phyloP scores from a whole-genome alignment of 371 early-diverging fungal species.

The Mortierella sp. region DNA sequence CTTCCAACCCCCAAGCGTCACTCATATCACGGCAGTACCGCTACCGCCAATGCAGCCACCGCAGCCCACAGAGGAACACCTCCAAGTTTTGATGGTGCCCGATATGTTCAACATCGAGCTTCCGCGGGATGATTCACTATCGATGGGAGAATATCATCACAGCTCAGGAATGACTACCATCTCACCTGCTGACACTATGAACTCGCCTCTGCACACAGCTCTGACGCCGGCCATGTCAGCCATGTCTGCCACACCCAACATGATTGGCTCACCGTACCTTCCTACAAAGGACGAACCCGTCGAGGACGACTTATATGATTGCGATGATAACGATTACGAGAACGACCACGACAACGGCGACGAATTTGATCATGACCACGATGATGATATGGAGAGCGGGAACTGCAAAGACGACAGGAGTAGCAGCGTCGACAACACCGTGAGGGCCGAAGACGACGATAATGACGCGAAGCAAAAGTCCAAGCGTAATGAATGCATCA shows the following conservation, averaged over 20 bases:
- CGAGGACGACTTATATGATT: not conserved
- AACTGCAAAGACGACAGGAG: not conserved
- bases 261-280: not conserved
- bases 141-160: not conserved
- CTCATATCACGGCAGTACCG: not conserved
- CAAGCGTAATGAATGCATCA: not conserved
- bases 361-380: not conserved
- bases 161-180: not conserved
- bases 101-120: constrained; percentile 1
- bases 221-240: not conserved
- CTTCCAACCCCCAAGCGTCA: not conserved
- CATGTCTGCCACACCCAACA: not conserved
- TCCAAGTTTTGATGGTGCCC: constrained; percentile 1
- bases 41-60: not conserved
- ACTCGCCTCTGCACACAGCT: constrained; percentile 5
- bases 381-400: not conserved
- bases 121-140: constrained; percentile 2
- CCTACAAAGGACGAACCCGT: not conserved
- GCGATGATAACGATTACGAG: not conserved
- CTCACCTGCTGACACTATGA: not conserved
- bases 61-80: constrained; percentile 10
- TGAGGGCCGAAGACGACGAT: not conserved
- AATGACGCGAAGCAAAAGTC: not conserved
- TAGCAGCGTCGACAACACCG: too few relatives aligned
- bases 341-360: not conserved